A percentile compares a stretch with the other conserved stretches of the same genome.
Conservation (phyloP, 2,329 filamentous ascomycete genomes). For the Rhytidhysteron rufulum region DNA sequence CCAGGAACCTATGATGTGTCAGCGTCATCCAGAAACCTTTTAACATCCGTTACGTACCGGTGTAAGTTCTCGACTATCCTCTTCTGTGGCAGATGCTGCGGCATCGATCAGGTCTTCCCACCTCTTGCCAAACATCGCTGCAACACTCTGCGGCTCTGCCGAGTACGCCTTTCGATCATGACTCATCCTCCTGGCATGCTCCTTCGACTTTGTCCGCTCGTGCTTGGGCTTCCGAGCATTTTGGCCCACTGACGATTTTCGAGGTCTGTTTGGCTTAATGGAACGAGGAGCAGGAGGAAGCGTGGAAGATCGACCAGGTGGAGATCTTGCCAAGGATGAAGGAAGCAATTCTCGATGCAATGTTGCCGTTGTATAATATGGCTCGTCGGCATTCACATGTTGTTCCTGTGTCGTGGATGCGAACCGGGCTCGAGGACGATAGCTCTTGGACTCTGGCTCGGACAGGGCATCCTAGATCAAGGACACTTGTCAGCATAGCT, state of each 20-base stretch:
- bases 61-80: conserved; percentile 82
- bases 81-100: conserved; percentile 87
- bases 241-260: conserved; percentile 84
- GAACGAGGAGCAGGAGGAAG: conserved; percentile 77
- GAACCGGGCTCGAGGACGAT: conserved; percentile 36
- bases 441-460: conserved; percentile 36
- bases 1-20: conserved; percentile 37
- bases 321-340: conserved; percentile 76
- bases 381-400: conserved; percentile 57
- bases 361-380: conserved; percentile 47
- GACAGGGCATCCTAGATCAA: conserved; percentile 34
- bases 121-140: conserved; percentile 71
- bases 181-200: conserved; percentile 68
- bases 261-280: conserved; percentile 66
- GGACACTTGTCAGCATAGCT: no score
- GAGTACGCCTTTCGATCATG: conserved; percentile 79
- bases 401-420: conserved; percentile 56
- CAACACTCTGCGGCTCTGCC: conserved; percentile 75
- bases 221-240: conserved; percentile 72
- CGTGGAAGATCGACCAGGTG: conserved; percentile 81
- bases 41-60: conserved; percentile 58
- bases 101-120: conserved; percentile 98
- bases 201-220: conserved; percentile 74
- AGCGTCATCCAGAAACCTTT: conserved; percentile 17
- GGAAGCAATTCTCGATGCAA: conserved; percentile 73